These are phyloP conservation scores for Backusella tuberculispora DNA, from an alignment of 192 early-diverging fungal species.

Conservation along the genomic window DNA sequence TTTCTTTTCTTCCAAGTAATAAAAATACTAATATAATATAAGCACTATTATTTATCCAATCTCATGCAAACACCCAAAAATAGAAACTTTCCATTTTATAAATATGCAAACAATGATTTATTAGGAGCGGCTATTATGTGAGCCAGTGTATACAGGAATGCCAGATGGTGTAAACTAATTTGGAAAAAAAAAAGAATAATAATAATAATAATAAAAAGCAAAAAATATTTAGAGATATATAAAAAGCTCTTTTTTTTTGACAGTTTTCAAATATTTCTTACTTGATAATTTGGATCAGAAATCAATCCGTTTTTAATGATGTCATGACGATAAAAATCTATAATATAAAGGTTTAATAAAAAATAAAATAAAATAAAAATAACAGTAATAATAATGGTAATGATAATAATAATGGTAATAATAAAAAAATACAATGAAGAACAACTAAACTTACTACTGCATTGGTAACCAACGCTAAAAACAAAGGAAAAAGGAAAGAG, in stretches of 20 bases:
- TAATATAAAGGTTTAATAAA: background rate
- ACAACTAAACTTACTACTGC: conserved; percentile 46
- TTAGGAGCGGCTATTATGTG: conserved; percentile 21
- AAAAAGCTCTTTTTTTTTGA: background rate
- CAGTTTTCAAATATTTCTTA: background rate
- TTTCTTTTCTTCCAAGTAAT: conserved; percentile 9
- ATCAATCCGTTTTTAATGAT: conserved; percentile 52
- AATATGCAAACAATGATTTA: background rate
- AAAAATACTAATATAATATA: conserved; percentile 2
- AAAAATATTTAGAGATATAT: background rate
- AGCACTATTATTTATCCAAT: background rate
- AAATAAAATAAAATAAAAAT: background rate
- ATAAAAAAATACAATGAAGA: background rate
- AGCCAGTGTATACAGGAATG: conserved; percentile 31
- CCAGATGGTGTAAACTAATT: conserved; percentile 35
- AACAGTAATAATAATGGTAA: background rate
- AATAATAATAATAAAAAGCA: too few relatives aligned
- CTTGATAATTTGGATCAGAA: conserved; percentile 57
- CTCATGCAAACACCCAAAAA: conserved; percentile 16
- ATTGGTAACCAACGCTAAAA: conserved; percentile 60
- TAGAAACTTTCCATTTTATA: conserved; percentile 15
- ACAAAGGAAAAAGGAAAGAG: background rate
- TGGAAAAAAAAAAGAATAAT: background rate
- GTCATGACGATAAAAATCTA: conserved; percentile 55
- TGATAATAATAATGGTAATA: background rate